Evolutionary conservation across 2,329 filamentous ascomycete species (phyloP), one percentile per base, ranked within the genome.

Genomic region (Fusarium mangiferae): DNA sequence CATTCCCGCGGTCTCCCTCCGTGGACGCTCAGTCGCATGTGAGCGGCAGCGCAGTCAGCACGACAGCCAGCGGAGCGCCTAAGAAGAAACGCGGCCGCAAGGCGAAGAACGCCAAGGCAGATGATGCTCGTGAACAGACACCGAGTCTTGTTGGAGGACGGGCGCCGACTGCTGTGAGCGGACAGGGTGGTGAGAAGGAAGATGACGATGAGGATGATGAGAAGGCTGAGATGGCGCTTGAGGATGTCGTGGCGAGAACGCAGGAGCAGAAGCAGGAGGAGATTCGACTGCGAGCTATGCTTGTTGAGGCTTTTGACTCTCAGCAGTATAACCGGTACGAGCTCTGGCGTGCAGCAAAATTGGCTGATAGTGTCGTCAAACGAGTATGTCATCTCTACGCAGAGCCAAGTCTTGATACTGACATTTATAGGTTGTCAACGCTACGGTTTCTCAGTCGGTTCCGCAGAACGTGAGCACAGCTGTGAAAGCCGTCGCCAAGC

Each of bases 371-470:
- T 12, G 90, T 91, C 24, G 91, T 95, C 65, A 89, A 93, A 79
- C 88, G 91, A 78, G 90, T 91, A 84, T 66, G 88, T 81, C 18
- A 33, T 30, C 9, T 36, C 6, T 24, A 54, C 41, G 18, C 26
- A 2, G 28, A 1, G 3, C 7, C 14, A 28, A 39, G 11, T 55
- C 4, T 26, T 36, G 9, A 36, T 55, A 59, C 74, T 77, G 22
- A 78, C 56, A 35, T 41, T 35, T 22, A 46, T 68, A 91, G 88
- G 89, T 95, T 69, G 91, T 94, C 79, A 96, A 95, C 78, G 92
- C 93, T 66, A 94, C 93, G 4, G 91, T 95, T 14, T 94, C 92
- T 1, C 93, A 95, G 80, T 94, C 92, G 4, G 93, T 94, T 0
- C 92, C 92, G 0, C 87, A 89, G 26, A 92, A 90, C 75, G 92